Evolutionary conservation across 371 early-diverging fungal species (phyloP).

Genomic region (Rhizopus arrhizus): DNA sequence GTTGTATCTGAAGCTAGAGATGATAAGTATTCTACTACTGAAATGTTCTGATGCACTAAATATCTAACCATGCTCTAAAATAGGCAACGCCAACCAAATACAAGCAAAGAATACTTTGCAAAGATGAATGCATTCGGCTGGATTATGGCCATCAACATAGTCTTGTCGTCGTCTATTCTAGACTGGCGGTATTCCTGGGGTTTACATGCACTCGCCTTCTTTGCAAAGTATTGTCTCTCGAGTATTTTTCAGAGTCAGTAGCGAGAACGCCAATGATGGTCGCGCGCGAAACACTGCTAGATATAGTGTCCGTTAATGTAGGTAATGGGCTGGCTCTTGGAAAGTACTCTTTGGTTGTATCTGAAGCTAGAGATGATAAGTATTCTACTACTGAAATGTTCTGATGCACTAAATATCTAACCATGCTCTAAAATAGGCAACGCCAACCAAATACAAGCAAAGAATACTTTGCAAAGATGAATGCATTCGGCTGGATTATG

Average conservation of each 20-base stretch:
- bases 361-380: no score
- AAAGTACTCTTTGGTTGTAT: conserved; percentile 5
- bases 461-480: conserved; percentile 2
- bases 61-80: no score
- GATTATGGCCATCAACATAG: conserved; percentile 2
- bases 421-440: no score
- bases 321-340: conserved; percentile 14
- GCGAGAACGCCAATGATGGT: conserved; percentile 13
- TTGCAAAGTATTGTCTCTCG: conserved; percentile 1
- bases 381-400: no score
- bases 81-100: no score
- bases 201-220: conserved; percentile 1
- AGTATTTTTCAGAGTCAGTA: conserved; percentile 10
- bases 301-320: conserved; percentile 16
- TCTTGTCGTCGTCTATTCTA: conserved; percentile 6
- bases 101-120: neutral
- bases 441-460: no score
- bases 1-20: no score
- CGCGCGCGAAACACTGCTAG: conserved; percentile 19
- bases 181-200: conserved; percentile 5
- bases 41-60: no score
- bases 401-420: no score
- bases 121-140: conserved; percentile 4
- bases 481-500: conserved; percentile 2
- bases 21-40: no score